Conservation (phyloP, 768 basidiomycete species). For the Pholiota molesta region DNA sequence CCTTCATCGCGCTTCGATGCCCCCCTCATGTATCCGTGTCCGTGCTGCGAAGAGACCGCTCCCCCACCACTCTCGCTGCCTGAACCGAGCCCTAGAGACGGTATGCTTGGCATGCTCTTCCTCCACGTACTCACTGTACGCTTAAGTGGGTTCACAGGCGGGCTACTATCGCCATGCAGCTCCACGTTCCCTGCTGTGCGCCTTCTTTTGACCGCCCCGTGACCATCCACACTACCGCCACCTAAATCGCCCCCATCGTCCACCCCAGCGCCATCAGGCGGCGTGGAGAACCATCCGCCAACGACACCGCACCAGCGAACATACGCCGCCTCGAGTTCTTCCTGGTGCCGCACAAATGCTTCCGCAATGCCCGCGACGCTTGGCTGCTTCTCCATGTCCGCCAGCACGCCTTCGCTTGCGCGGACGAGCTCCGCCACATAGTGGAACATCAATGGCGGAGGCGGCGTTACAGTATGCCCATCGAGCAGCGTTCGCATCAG, state of each 20-base stretch:
- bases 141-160: slow-evolving; percentile 20
- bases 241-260: slow-evolving; percentile 2
- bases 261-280: slow-evolving; percentile 1
- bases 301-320: slow-evolving; percentile 63
- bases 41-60: not conserved
- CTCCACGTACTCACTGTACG: slow-evolving; percentile 26
- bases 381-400: slow-evolving; percentile 54
- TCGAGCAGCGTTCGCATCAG: slow-evolving; percentile 33
- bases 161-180: not conserved
- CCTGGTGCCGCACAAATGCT: slow-evolving; percentile 58
- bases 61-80: slow-evolving; percentile 12
- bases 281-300: slow-evolving; percentile 44
- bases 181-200: not conserved
- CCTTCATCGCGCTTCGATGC: slow-evolving; percentile 2
- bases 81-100: slow-evolving; percentile 15
- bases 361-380: slow-evolving; percentile 64
- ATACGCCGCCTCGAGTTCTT: slow-evolving; percentile 54
- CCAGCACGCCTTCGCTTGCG: slow-evolving; percentile 50
- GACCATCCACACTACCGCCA: slow-evolving; percentile 8
- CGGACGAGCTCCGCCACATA: slow-evolving; percentile 52
- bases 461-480: slow-evolving; percentile 41
- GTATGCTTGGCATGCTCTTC: slow-evolving; percentile 26
- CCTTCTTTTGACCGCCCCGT: not conserved
- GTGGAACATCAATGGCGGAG: slow-evolving; percentile 55
- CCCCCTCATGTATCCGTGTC: slow-evolving; percentile 11